Base-by-base conservation (phyloP, 2,329 filamentous ascomycete genomes). In the Aschersonia sp. region DNA sequence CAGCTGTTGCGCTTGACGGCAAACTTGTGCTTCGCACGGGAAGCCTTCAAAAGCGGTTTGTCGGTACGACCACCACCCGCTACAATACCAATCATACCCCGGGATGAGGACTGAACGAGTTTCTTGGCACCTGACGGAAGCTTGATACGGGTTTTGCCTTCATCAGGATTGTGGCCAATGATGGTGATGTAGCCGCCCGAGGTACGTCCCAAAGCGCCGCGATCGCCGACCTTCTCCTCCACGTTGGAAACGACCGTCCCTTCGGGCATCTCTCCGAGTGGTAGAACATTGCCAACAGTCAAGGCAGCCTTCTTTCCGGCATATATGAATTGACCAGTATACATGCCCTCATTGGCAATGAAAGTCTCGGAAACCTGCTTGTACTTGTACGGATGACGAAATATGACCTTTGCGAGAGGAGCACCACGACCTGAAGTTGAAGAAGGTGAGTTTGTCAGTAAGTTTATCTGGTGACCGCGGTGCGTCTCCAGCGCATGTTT, bases 341-440 rank as follows among this genome's bases (percentile, higher is more conserved):
- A 98, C 89, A 97, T 96, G 78, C 92, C 92, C 80, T 97, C 92
- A 77, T 97, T 98, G 74, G 92, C 92, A 69, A 98, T 98, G 84
- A 98, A 96, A 62, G 92, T 98, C 84, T 98, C 89, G 72, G 85
- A 91, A 71, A 89, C 77, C 70, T 89, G 84, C 84, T 94, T 95
- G 85, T 87, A 97, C 73, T 83, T 82, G 85, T 98, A 98, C 64
- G 92, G 89, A 74, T 94, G 86, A 65, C 92, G 89, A 87, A 98
- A 98, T 63, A 81, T 75, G 66, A 98, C 89, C 74, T 87, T 88
- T 70, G 92, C 92, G 67, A 98, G 87, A 63, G 92, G 92, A 73
- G 94, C 89, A 77, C 92, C 92, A 76, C 92, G 89, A 71, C 65
- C 65, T 67, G 57, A 42, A 55, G 46, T 54, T 38, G 29, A 47